Conservation (phyloP, 257 asterid genomes). For the Cinchona pubescens region DNA sequence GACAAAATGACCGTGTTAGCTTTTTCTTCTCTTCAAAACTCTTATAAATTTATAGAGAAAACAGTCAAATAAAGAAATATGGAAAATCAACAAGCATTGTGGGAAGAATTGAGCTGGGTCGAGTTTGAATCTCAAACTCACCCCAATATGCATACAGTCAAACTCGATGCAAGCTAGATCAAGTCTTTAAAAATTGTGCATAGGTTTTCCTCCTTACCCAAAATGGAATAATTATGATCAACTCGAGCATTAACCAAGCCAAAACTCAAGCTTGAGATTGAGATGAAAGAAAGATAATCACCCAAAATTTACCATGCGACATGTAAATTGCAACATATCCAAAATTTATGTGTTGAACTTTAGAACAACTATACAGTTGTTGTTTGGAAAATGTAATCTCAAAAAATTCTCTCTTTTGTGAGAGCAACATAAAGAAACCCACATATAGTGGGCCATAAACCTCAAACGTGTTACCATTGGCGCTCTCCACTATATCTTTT, state of each 20-base stretch:
- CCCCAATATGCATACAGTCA: no score
- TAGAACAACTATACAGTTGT: neutral
- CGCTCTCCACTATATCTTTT: neutral
- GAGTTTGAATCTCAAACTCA: neutral
- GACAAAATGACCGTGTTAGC: conserved; percentile 28
- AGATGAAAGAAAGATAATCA: no score
- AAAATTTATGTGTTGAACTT: no score
- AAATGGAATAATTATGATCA: no score
- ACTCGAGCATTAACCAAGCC: no score
- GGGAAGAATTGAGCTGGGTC: neutral
- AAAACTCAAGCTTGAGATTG: no score
- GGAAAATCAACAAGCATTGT: neutral
- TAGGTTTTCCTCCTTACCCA: no score
- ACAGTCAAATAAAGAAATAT: neutral
- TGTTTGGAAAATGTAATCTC: neutral
- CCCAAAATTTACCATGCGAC: no score
- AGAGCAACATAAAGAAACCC: neutral
- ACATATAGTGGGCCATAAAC: neutral
- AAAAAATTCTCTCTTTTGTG: neutral
- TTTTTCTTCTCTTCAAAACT: conserved; percentile 19
- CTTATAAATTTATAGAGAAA: neutral
- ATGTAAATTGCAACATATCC: no score
- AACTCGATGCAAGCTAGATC: no score
- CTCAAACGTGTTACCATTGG: neutral
- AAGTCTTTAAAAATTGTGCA: no score